Base-by-base conservation (phyloP, 352 stramenopile genomes). In the Globisporangium splendens region DNA sequence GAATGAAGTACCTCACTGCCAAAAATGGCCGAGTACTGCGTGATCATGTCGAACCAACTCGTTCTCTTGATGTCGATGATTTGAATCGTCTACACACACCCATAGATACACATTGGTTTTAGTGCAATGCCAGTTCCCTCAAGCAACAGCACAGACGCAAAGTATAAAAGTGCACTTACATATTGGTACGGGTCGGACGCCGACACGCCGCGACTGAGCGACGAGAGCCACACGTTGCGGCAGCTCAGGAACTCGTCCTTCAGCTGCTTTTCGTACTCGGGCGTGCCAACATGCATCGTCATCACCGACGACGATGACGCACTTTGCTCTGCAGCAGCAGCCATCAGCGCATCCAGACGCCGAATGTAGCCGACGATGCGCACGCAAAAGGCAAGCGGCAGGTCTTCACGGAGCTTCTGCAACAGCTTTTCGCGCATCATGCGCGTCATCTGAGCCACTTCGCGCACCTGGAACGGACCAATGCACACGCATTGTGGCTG, bases 1-100 rank as follows among this genome's bases (percentile, higher is more conserved):
- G 33, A 4, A 35, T 35, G 33, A 11, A 46, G n/a, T 60, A 88
- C 80, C 65, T 91, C 77, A 52, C 74, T 91, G 17, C 86, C 86
- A 50, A 96, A 96, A 57, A 96, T 96, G 10, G 88, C 88, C 46
- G 84, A 94, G 66, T 95, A 96, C 58, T 96, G 88, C 8, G 86
- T 96, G 52, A 96, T 91, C 72, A 94, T 84, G 47, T 96, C 86
- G 56, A 96, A 96, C 88, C 86, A 95, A 65, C 84, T 95, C 47
- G 88, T 89, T 31, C 88, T 74, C 65, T 94, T 95, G 38, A 89
- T 75, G 54, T 96, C 88, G 53, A 95, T 92, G 21, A 95, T 56
- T 86, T 94, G 82, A 31, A 93, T 79, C 21, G 86, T 83, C 83
- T 95, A 62, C 6, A 5, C 39, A 18, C 18, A n/a, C 8, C 2